A percentile compares a stretch with the other conserved stretches of the same genome.
phyloP scores from a whole-genome alignment of 169 alveolate species.

The Sarcocystis neurona region DNA sequence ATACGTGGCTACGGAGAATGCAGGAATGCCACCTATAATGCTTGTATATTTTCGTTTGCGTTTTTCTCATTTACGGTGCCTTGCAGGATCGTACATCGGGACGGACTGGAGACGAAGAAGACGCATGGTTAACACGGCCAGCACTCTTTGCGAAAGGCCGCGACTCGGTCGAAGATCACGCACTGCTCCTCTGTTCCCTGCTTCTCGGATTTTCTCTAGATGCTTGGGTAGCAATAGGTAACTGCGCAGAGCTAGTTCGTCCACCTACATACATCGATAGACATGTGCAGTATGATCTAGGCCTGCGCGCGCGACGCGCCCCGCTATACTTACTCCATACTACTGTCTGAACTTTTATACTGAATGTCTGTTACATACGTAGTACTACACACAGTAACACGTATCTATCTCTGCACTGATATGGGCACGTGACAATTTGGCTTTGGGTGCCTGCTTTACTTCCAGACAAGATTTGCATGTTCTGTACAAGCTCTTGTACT shows the following conservation, averaged over 20 bases:
- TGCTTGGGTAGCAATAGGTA: constrained; percentile 63
- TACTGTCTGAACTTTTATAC: no score
- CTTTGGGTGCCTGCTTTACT: no score
- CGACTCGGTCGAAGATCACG: constrained; percentile 47
- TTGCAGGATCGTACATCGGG: not conserved
- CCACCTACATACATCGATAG: constrained; percentile 43
- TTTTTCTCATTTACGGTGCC: not conserved
- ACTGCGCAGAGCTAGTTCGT: constrained; percentile 1
- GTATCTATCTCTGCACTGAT: no score
- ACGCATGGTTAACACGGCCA: constrained; percentile 48
- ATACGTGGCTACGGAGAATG: not conserved
- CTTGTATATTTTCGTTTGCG: not conserved
- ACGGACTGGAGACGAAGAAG: not conserved
- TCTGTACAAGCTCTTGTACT: no score
- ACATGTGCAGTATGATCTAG: no score
- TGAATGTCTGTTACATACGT: no score
- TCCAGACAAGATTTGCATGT: no score
- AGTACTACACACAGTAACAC: no score
- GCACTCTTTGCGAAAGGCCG: constrained; percentile 57
- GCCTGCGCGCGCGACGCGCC: no score
- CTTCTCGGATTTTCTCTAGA: constrained; percentile 59
- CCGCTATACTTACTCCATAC: no score
- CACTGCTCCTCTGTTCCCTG: constrained; percentile 52
- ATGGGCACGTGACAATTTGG: no score
- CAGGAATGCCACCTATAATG: not conserved